phyloP scores from a whole-genome alignment of 179 eudicot genomes.

The Spergularia azorica region DNA sequence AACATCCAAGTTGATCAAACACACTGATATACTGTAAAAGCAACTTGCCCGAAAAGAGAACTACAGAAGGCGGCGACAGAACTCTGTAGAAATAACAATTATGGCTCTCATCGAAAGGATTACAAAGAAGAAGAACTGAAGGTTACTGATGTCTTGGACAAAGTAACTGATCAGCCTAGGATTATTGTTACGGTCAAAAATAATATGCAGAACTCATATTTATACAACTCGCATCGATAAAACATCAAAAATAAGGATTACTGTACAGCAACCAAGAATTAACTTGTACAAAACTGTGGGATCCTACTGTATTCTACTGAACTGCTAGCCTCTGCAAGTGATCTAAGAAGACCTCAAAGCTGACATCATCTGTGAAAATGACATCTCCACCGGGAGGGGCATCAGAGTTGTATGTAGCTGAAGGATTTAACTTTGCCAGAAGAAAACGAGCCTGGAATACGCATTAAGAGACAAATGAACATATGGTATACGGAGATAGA shows the following conservation, averaged over 20 bases:
- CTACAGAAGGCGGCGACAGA: no score
- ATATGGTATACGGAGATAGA: neutral
- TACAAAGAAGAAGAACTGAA: neutral
- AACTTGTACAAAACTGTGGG: conserved; percentile 61
- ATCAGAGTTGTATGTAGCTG: conserved; percentile 84
- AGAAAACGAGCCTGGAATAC: conserved; percentile 88
- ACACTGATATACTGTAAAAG: no score
- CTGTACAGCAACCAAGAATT: conserved; percentile 51
- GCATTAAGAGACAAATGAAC: neutral
- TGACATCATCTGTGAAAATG: conserved; percentile 92
- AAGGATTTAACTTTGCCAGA: conserved; percentile 94
- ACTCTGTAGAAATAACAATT: no score
- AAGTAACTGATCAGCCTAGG: neutral
- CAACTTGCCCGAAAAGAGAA: no score
- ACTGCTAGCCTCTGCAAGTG: conserved; percentile 92
- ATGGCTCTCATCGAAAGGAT: neutral
- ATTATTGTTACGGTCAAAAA: conserved; percentile 13
- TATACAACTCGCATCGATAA: no score
- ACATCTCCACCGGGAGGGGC: conserved; percentile 82
- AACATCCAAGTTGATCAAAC: no score
- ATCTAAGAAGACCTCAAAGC: conserved; percentile 86
- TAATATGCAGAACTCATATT: neutral
- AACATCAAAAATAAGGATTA: neutral
- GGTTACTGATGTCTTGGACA: neutral
- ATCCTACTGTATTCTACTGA: conserved; percentile 45